phyloP scores from a whole-genome alignment of 1,139 yeast species.

The Geotrichum histeridarum region DNA sequence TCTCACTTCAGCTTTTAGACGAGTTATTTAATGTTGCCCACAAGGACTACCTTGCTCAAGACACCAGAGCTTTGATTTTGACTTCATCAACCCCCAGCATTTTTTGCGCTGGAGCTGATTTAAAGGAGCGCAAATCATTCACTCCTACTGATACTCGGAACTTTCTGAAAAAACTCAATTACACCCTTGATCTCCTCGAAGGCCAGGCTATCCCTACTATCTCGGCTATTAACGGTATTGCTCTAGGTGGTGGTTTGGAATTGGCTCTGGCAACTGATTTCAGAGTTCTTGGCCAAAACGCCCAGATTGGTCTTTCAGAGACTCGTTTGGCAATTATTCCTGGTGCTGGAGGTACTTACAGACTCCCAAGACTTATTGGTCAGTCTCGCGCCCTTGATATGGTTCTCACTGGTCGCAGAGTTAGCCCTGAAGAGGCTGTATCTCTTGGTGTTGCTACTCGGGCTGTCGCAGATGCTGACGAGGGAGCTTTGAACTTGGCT shows the following conservation, averaged over 20 bases:
- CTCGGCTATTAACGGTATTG: constrained; percentile 32
- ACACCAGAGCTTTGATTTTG: constrained; percentile 31
- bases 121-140: constrained; percentile 35
- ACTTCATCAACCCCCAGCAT: constrained; percentile 30
- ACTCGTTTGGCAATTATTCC: constrained; percentile 33
- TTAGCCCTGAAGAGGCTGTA: constrained; percentile 30
- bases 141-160: constrained; percentile 30
- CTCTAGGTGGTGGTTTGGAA: constrained; percentile 36
- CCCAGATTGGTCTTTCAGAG: constrained; percentile 31
- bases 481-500: constrained; percentile 29
- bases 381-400: constrained; percentile 32
- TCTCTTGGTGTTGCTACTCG: constrained; percentile 29
- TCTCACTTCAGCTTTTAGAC: constrained; percentile 30
- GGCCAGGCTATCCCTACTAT: constrained; percentile 33
- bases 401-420: constrained; percentile 31
- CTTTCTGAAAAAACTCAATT: constrained; percentile 31
- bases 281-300: constrained; percentile 27
- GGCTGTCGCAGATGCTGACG: constrained; percentile 27
- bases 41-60: constrained; percentile 19
- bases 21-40: constrained; percentile 28
- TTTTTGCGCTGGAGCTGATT: constrained; percentile 38
- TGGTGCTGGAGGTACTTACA: constrained; percentile 36
- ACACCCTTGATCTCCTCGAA: constrained; percentile 29
- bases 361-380: constrained; percentile 32
- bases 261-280: constrained; percentile 33